These are phyloP conservation scores for Lodderomyces theae DNA, from an alignment of 1,139 yeast species.

Conservation along the genomic window DNA sequence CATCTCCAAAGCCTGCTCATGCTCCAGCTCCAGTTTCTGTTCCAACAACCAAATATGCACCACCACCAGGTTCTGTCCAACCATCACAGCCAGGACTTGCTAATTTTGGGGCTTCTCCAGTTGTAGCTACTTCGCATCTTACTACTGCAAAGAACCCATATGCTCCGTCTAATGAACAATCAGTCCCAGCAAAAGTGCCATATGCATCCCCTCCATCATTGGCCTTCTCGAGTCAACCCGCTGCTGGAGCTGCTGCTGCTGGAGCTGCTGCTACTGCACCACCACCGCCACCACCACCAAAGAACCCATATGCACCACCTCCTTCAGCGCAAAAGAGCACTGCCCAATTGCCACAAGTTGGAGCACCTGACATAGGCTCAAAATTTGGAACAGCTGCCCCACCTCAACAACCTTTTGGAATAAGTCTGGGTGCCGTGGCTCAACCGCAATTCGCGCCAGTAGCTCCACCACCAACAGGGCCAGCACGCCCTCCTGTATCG, in stretches of 20 bases:
- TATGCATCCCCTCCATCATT: conserved; percentile 19
- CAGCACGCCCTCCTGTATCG: conserved; percentile 5
- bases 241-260: too few relatives aligned
- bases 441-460: conserved; percentile 14
- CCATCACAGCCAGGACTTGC: conserved; percentile 23
- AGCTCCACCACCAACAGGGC: conserved; percentile 11
- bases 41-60: conserved; percentile 25
- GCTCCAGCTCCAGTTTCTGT: too few relatives aligned
- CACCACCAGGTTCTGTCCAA: conserved; percentile 26
- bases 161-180: conserved; percentile 24
- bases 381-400: conserved; percentile 16
- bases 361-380: conserved; percentile 14
- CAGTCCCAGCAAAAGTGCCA: conserved; percentile 18
- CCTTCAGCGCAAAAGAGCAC: conserved; percentile 17
- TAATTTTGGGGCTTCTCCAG: conserved; percentile 30
- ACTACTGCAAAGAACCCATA: conserved; percentile 37
- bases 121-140: conserved; percentile 15
- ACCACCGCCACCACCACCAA: conserved; percentile 22
- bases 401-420: conserved; percentile 16
- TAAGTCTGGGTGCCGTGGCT: conserved; percentile 9
- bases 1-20: conserved; percentile 24
- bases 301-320: conserved; percentile 44
- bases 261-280: too few relatives aligned
- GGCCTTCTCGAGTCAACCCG: conserved; percentile 5
- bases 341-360: conserved; percentile 12